Base-by-base conservation (phyloP, 306 rosid species). In the Adenanthera pavonina region DNA sequence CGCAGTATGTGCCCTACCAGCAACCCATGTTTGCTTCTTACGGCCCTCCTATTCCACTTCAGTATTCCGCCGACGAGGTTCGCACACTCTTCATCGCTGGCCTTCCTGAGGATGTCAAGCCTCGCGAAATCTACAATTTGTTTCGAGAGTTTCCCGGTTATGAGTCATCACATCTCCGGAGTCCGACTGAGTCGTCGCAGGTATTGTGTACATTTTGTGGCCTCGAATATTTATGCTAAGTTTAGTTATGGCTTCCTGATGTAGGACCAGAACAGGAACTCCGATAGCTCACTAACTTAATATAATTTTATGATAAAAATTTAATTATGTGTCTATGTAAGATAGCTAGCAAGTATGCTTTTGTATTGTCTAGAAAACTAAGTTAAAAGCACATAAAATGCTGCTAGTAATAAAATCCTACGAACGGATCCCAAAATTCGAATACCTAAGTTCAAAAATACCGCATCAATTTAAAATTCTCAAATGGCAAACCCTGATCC, bases 71-170 rank as follows among this genome's bases (percentile, higher is more conserved):
- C 48, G 81, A 89, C 78, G 95, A 93, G 83, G 97, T 95, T 79
- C 97, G 98, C 62, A 95, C 99, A 19, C 92, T 95, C 11, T 95
- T 95, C 90, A 65, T 95, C 13, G 99, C 97, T 25, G 99, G 99
- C 2, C 93, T 95, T 35, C 96, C 96, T 1, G 98, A 90, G 54
- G 98, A 93, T 47, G 98, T 95, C 17, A 90, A 88, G 84, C 88
- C 97, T 16, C 96, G 97, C 5, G 99, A 95, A 89, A 89, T 93
- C 81, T 95, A 89, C 86, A 92, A 93, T 77, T 83, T 95, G 2
- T 90, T 95, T 80, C 96, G 96, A 7, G 98, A 95, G 72, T 93
- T 95, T 66, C 94, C 96, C 0, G 99, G 98, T 40, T 95, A 92
- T 77, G 98, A 92, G 81, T 95, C 99, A 11, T 95, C 98, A 20